Evolutionary conservation across 805 yeast species (phyloP).

Genomic region (Metschnikowia santaceciliae): DNA sequence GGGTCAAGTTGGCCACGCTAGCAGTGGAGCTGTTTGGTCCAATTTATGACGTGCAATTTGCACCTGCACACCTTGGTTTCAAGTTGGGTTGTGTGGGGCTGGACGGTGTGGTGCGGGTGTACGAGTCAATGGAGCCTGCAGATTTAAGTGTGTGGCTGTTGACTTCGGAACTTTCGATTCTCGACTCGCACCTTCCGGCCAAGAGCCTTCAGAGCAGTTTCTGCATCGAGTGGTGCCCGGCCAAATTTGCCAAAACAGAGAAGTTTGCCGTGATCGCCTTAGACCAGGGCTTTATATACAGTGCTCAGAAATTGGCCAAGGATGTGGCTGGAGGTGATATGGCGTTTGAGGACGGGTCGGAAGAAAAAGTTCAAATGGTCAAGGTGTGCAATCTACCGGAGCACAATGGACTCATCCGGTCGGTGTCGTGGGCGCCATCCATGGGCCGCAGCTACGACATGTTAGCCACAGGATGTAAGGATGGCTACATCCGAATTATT

Average conservation of each 20-base stretch:
- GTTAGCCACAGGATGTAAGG: constrained; percentile 94
- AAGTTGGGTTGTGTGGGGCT: constrained; percentile 83
- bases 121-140: constrained; percentile 88
- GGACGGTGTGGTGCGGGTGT: constrained; percentile 80
- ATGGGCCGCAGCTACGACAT: constrained; percentile 88
- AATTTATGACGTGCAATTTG: constrained; percentile 82
- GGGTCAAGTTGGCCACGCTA: constrained; percentile 71
- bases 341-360: constrained; percentile 2
- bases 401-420: constrained; percentile 81
- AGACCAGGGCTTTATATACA: constrained; percentile 82
- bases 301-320: constrained; percentile 11
- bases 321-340: neutral
- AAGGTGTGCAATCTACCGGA: constrained; percentile 70
- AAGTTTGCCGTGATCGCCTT: constrained; percentile 79
- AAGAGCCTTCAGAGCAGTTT: constrained; percentile 81
- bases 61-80: constrained; percentile 79
- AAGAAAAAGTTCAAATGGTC: constrained; percentile 35
- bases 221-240: constrained; percentile 86
- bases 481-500: constrained; percentile 85
- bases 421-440: constrained; percentile 94
- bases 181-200: constrained; percentile 65
- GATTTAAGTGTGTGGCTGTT: constrained; percentile 80
- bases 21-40: constrained; percentile 84
- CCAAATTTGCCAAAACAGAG: constrained; percentile 69
- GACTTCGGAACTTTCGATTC: constrained; percentile 63